A percentile compares a stretch with the other conserved stretches of the same genome.
Evolutionary conservation across 2,329 filamentous ascomycete genomes (phyloP).

Genomic region (Aspergillus transmontanensis): DNA sequence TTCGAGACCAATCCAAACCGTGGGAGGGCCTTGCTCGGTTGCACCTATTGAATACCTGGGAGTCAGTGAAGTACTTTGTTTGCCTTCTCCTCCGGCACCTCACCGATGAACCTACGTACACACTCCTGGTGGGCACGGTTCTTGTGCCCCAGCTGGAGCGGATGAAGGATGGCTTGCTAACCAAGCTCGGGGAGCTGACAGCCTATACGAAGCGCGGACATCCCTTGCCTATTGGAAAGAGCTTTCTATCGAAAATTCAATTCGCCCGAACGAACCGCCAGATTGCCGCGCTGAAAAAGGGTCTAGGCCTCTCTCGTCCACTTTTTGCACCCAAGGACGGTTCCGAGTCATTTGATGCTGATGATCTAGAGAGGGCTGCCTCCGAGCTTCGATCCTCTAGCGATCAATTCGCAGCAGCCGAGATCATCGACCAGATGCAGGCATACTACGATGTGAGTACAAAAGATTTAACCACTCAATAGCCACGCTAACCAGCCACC

Average conservation of each 20-base stretch:
- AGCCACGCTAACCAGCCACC: neutral
- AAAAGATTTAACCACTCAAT: neutral
- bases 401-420: conserved; percentile 41
- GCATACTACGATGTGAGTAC: conserved; percentile 28
- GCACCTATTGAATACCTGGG: conserved; percentile 30
- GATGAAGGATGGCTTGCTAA: conserved; percentile 18
- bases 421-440: conserved; percentile 50
- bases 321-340: neutral
- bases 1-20: conserved; percentile 36
- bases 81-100: conserved; percentile 27
- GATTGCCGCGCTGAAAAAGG: neutral
- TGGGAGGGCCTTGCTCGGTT: conserved; percentile 34
- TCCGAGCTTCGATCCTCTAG: conserved; percentile 6
- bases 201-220: conserved; percentile 24
- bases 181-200: conserved; percentile 29
- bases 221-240: conserved; percentile 24
- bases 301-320: neutral
- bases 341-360: neutral
- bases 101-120: conserved; percentile 25
- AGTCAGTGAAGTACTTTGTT: conserved; percentile 24
- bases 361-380: conserved; percentile 1
- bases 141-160: conserved; percentile 28
- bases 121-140: conserved; percentile 18
- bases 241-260: conserved; percentile 17
- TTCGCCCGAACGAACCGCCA: conserved; percentile 13